Conservation (phyloP, 768 basidiomycete genomes). For the Xerocomellus amylosporus region DNA sequence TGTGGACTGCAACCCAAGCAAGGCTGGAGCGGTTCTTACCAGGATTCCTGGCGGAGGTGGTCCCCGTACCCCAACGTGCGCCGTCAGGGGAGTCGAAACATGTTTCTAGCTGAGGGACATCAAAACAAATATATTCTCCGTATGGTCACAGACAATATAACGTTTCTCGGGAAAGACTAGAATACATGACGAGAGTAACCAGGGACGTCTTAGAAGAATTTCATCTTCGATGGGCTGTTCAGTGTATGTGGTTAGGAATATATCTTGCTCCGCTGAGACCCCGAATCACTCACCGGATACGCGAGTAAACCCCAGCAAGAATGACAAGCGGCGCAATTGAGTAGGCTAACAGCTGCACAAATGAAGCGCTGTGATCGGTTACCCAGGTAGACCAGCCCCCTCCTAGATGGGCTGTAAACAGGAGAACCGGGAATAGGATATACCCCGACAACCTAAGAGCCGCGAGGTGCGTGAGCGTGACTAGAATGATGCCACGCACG, state of each 20-base stretch:
- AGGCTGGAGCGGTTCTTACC: constrained; percentile 90
- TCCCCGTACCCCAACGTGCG: constrained; percentile 40
- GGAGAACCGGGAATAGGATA: constrained; percentile 54
- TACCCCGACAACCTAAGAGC: constrained; percentile 67
- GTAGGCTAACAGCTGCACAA: constrained; percentile 50
- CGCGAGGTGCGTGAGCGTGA: not conserved
- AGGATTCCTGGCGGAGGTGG: constrained; percentile 75
- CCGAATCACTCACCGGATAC: constrained; percentile 47
- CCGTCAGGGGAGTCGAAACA: constrained; percentile 15
- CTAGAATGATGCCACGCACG: not conserved
- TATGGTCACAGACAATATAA: constrained; percentile 2
- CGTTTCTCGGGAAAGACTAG: not conserved
- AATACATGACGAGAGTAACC: not conserved
- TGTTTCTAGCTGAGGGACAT: constrained; percentile 9
- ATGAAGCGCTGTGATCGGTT: constrained; percentile 32
- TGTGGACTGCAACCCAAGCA: constrained; percentile 86
- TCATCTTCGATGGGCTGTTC: constrained; percentile 63
- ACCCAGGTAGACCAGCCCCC: constrained; percentile 70
- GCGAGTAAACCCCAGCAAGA: constrained; percentile 41
- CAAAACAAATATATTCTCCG: constrained; percentile 1
- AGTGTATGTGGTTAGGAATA: not conserved
- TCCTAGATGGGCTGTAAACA: constrained; percentile 66
- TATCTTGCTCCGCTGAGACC: not conserved
- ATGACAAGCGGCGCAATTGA: constrained; percentile 52
- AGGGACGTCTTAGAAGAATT: constrained; percentile 37